Evolutionary conservation across 306 rosid genomes (phyloP), one percentile per base, ranked within the genome.

Genomic region (Dryas alaskensis): DNA sequence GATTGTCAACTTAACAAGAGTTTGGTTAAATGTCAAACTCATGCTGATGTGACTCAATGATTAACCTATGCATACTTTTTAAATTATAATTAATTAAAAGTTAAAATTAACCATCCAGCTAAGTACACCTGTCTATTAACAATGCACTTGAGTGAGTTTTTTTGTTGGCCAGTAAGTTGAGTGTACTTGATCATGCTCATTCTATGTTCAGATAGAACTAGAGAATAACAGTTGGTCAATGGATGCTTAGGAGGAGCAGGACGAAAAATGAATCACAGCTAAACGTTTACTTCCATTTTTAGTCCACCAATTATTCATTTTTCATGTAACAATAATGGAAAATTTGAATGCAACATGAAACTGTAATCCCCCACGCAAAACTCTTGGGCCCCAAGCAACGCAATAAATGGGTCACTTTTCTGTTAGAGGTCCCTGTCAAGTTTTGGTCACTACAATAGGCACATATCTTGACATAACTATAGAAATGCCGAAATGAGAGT

Each of bases 1-100:
- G 39, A 19, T 60, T 60, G 48, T 17, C 46, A 72, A 60, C 37
- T 31, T 31, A 31, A 31, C 37, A 31, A 2, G 37, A 17, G 57
- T 47, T 62, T 58, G 52, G 71, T 73, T 51, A 52, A 63, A 50
- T 62, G 70, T 63, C 78, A n/a, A 50, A 4, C 22, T 73, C 27
- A 4, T 40, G 6, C 40, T 63, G 78, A 63, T 51, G 46, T 17
- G 57, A 50, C 52, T 12, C 27, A 73, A 31, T 61, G 22, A 49
- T 73, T 14, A 45, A 62, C 43, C 45, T 8, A 59, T 47, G 25
- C 40, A n/a, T 60, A 13, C 39, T 46, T 31, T 31, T 31, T 22
- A 22, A 22, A 22, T 27, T 16, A 31, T 17, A 19, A 51, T 40
- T 69, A 7, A 14, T 12, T 37, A 37, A 31, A 60, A 60, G 65